Evolutionary conservation across 2,329 filamentous ascomycete species (phyloP), one percentile per base, ranked within the genome.

Genomic region (Aspergillus tubingensis): DNA sequence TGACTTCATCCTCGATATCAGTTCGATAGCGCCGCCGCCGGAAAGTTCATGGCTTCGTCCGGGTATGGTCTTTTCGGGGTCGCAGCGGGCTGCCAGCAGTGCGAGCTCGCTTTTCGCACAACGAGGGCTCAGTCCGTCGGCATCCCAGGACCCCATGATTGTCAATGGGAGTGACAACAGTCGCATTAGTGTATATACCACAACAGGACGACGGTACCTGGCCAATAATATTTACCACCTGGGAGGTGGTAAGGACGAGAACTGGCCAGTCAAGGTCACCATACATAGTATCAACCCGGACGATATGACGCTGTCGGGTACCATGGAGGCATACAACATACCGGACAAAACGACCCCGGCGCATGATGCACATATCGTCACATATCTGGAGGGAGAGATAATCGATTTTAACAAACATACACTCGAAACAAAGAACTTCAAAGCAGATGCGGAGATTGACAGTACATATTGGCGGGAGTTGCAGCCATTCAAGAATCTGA

Each of bases 311-410:
- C 73, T 90, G 17, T 84, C 85, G 21, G 87, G 87, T 3, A 89
- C 86, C 7, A 90, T 90, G 87, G 86, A 88, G 73, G 87, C 87
- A 4, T 88, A 87, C 75, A 87, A 89, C 66, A 86, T 88, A 11
- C 86, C 86, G 2, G 78, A 83, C 61, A 81, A 81, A 58, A 79
- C 80, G 8, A 74, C 75, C 0, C 70, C 73, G 17, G 75, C 72
- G 3, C 74, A 75, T 53, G 74, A 75, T 54, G 77, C 78, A 15
- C 80, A 81, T 60, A 89, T 89, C 59, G 85, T 85, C 15, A 89
- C 86, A 2, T 89, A 86, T 68, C 80, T 89, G 48, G 87, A 89
- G 77, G 87, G 87, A 57, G 87, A 90, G 69, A 88, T 90, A 61
- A 84, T 90, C 62, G 87, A 90, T 70, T 86, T 90, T 65, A 79